Conservation (phyloP, 306 rosid genomes). For the Vigna trinervia region DNA sequence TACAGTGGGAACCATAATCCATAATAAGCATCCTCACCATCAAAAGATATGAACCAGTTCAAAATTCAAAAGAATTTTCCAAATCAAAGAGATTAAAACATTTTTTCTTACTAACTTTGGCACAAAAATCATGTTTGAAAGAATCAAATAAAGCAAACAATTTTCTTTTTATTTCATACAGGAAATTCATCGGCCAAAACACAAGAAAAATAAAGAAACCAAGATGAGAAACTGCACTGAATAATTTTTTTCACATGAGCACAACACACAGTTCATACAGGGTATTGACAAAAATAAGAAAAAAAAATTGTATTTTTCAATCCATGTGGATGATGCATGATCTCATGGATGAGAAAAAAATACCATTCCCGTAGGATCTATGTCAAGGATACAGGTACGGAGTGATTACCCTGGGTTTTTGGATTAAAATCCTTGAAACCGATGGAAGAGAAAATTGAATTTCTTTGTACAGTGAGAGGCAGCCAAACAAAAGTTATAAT, state of each 20-base stretch:
- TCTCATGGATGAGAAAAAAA: conserved; percentile 14
- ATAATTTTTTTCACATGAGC: neutral
- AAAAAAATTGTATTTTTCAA: neutral
- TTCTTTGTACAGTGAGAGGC: neutral
- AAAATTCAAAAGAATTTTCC: neutral
- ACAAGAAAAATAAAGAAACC: conserved; percentile 1
- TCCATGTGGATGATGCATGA: neutral
- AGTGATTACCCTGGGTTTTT: neutral
- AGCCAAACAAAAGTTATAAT: neutral
- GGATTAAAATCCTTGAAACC: neutral
- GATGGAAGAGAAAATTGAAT: neutral
- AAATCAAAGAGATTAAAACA: conserved; percentile 5
- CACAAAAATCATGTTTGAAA: neutral
- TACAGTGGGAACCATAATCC: conserved; percentile 4
- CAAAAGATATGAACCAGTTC: conserved; percentile 19
- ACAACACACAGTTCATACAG: neutral
- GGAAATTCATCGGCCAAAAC: neutral
- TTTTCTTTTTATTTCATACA: neutral
- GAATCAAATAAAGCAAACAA: neutral
- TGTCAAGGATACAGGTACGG: neutral
- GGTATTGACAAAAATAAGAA: neutral
- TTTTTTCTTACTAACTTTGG: neutral
- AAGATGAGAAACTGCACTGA: neutral
- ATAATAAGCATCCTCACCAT: conserved; percentile 25
- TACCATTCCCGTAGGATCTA: conserved; percentile 13